Evolutionary conservation across 2,329 filamentous ascomycete species (phyloP).

Genomic region (Thermoascus crustaceus): DNA sequence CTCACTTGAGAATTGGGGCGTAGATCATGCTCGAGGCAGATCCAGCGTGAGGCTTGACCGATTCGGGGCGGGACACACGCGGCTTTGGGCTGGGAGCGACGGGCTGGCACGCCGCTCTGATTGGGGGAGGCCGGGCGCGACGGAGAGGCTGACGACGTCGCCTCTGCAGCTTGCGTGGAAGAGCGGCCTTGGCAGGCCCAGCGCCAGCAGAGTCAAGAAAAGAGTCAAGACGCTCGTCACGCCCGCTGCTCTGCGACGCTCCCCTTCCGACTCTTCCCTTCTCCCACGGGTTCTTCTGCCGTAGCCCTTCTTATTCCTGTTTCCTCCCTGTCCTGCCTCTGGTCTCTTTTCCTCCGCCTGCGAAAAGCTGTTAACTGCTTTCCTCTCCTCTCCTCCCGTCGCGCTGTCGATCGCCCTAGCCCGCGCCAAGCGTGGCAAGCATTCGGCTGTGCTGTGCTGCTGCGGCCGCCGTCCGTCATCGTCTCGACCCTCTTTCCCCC

Average conservation of each 20-base stretch:
- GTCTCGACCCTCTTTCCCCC: slow-evolving; percentile 4
- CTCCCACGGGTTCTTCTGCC: too few species aligned
- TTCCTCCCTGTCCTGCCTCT: slow-evolving; percentile 14
- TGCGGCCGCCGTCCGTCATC: slow-evolving; percentile 10
- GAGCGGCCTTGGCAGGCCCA: too few species aligned
- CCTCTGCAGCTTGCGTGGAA: slow-evolving; percentile 9
- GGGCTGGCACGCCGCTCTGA: slow-evolving; percentile 22
- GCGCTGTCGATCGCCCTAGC: slow-evolving; percentile 20
- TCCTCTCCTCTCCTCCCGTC: slow-evolving; percentile 5
- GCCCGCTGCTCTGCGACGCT: too few species aligned
- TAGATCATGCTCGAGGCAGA: too few species aligned
- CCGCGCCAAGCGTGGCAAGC: slow-evolving; percentile 19
- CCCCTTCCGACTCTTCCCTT: too few species aligned
- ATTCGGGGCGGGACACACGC: slow-evolving; percentile 18
- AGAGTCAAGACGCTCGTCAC: too few species aligned
- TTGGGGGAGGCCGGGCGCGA: slow-evolving; percentile 17
- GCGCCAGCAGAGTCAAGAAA: slow-evolving; percentile 1
- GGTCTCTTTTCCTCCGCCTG: not conserved
- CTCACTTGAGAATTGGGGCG: not conserved
- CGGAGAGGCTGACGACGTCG: slow-evolving; percentile 29
- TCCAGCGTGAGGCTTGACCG: not conserved
- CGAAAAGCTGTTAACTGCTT: too few species aligned
- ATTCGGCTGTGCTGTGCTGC: slow-evolving; percentile 21
- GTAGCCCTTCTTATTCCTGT: too few species aligned
- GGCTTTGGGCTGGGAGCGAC: too few species aligned